These are phyloP conservation scores for Xylaria sp. DNA, from an alignment of 2,329 filamentous ascomycete genomes.

Conservation along the genomic window DNA sequence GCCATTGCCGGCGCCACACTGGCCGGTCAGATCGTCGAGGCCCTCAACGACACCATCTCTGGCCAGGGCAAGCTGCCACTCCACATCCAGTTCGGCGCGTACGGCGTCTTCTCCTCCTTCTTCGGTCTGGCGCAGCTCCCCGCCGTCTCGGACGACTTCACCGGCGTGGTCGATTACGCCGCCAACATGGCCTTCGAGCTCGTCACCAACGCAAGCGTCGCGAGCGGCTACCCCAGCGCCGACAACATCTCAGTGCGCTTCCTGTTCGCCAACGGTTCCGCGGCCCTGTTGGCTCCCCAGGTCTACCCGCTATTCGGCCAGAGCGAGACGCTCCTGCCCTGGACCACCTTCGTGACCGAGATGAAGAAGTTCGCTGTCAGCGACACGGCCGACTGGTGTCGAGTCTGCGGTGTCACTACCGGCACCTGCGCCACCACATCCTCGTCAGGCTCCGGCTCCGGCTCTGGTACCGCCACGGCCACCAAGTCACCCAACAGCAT, in stretches of 20 bases:
- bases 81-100: constrained; percentile 69
- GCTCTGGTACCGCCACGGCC: constrained; percentile 42
- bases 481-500: constrained; percentile 55
- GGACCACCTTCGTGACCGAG: constrained; percentile 72
- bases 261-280: constrained; percentile 70
- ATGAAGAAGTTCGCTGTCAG: constrained; percentile 75
- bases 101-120: constrained; percentile 71
- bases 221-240: constrained; percentile 58
- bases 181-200: constrained; percentile 84
- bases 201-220: constrained; percentile 64
- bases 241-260: constrained; percentile 69
- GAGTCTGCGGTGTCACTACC: constrained; percentile 76
- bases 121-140: constrained; percentile 68
- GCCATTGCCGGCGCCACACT: constrained; percentile 69
- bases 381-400: constrained; percentile 77
- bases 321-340: constrained; percentile 66
- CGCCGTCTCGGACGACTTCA: constrained; percentile 70
- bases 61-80: constrained; percentile 54
- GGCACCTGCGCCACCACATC: constrained; percentile 68
- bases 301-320: constrained; percentile 71
- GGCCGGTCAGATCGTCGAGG: constrained; percentile 64
- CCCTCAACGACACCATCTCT: constrained; percentile 64
- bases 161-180: constrained; percentile 84
- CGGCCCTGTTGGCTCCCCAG: constrained; percentile 61
- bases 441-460: constrained; percentile 41